Conservation (phyloP, 768 basidiomycete species). For the Xerocomus potaroensis region DNA sequence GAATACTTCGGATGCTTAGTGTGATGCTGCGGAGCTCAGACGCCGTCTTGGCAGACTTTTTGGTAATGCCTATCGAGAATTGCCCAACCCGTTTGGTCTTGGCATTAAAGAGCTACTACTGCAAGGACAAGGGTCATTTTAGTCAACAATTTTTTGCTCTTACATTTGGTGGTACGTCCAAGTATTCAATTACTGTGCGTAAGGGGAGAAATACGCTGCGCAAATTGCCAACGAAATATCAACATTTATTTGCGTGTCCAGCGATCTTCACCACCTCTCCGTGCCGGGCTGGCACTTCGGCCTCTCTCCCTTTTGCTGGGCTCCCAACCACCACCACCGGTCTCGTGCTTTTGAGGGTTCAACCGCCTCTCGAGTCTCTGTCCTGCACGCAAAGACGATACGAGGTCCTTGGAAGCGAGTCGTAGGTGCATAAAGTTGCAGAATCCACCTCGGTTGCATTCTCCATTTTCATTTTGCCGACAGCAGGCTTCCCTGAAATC, state of each 20-base stretch:
- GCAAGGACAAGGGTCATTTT: neutral
- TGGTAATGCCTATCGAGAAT: neutral
- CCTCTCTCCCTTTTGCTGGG: constrained; percentile 65
- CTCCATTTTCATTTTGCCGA: constrained; percentile 97
- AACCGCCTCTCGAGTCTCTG: constrained; percentile 80
- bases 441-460: constrained; percentile 96
- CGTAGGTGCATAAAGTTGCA: constrained; percentile 99
- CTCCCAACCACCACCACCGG: constrained; percentile 81
- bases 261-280: constrained; percentile 70
- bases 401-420: constrained; percentile 80
- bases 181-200: neutral
- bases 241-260: constrained; percentile 57
- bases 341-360: constrained; percentile 59
- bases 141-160: neutral
- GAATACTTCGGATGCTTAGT: constrained; percentile 65
- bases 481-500: constrained; percentile 99
- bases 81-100: neutral
- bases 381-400: constrained; percentile 71
- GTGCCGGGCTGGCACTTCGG: constrained; percentile 70
- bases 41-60: neutral
- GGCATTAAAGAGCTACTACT: neutral
- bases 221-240: neutral
- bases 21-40: constrained; percentile 28
- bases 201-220: neutral
- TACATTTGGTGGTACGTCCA: too few species aligned